These are phyloP conservation scores for Solanum hybrid DNA, from an alignment of 305 asterid genomes.

Conservation along the genomic window DNA sequence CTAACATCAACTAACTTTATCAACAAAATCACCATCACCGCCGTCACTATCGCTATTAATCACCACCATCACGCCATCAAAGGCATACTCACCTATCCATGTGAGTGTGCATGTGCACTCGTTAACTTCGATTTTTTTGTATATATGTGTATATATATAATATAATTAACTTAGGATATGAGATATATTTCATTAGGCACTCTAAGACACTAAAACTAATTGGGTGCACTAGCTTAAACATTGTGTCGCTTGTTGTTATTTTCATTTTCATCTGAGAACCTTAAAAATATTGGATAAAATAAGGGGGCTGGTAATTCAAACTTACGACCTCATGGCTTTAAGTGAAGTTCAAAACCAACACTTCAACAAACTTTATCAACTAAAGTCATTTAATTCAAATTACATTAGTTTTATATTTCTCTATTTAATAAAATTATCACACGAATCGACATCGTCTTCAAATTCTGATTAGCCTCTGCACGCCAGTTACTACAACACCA, in stretches of 20 bases:
- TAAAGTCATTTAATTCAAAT: not conserved
- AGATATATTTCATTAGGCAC: not conserved
- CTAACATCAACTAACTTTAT: not conserved
- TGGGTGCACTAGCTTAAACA: not conserved
- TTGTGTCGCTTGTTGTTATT: not conserved
- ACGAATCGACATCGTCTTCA: not conserved
- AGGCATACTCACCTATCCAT: not conserved
- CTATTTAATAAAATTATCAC: not conserved
- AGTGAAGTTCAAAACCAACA: not conserved
- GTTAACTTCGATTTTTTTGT: not conserved
- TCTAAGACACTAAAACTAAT: not conserved
- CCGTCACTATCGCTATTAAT: rapidly evolving
- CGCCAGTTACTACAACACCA: not conserved
- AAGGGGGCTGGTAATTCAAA: not conserved
- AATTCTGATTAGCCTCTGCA: not conserved
- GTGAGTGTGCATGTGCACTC: not conserved
- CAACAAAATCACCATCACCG: not conserved
- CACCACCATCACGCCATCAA: not conserved
- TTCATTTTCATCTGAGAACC: not conserved
- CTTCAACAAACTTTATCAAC: no score
- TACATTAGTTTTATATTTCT: no score
- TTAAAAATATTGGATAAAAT: no score
- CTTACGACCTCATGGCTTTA: not conserved
- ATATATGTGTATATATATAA: no score
- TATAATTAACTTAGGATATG: not conserved